Evolutionary conservation across 73 alveolate species (phyloP), one percentile per base, ranked within the genome.

Genomic region (Symbiodinium pilosum): DNA sequence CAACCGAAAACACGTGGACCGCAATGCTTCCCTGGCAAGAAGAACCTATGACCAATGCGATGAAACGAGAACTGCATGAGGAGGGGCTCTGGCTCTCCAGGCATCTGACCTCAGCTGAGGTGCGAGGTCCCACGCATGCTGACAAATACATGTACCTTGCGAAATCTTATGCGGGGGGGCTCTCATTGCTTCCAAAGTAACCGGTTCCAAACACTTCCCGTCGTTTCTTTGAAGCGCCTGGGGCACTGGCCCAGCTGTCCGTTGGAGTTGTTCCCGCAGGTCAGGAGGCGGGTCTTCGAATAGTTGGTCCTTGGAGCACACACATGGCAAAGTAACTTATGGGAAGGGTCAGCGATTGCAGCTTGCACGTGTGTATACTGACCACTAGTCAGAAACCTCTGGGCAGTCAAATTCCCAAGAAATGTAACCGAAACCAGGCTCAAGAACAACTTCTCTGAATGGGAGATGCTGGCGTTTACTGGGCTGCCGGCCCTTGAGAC

Each of bases 191-290:
- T 2, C 21, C 68, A 51, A 51, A 9, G 34, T 24, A n/a, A 54
- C 4, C 71, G 26, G 26, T 54, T 26, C 32, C 73, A 26, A 26
- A 54, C 34, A 54, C 34, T 54, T 26, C 68, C 1, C 12, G 68
- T 24, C 12, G 8, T 11, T 16, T 54, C 71, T 21, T n/a, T n/a
- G n/a, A n/a, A n/a, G n/a, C n/a, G n/a, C 16, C 42, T 69, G 28
- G n/a, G 84, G 34, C 34, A 18, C 30, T 12, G 43, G 73, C 95
- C 95, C 96, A 91, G 75, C 88, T 91, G 96, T 91, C 96, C 96
- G 47, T 91, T 91, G 86, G 96, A 38, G 87, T 83, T 83, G 47
- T 91, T 91, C 77, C 96, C 96, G 52, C 87, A 64, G 87, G 96
- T 91, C 51, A 91, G 73, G 44, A 91, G 54, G 30, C 96, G 96